A percentile compares a stretch with the other conserved stretches of the same genome.
These are phyloP conservation scores for Aspergillus cavernicola DNA, from an alignment of 495 filamentous ascomycete genomes.

Conservation along the genomic window DNA sequence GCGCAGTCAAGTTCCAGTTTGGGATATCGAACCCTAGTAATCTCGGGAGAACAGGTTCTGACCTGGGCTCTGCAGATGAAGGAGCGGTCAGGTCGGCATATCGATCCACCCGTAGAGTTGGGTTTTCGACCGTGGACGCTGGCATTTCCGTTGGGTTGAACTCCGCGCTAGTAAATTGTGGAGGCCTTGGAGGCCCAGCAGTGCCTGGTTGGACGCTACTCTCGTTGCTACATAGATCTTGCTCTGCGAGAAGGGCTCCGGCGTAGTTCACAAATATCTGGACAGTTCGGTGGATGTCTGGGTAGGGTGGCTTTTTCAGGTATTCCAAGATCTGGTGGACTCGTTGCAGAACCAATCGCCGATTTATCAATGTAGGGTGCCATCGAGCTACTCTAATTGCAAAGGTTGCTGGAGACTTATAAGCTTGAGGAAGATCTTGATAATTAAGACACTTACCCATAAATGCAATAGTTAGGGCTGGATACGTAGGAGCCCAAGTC, in stretches of 20 bases:
- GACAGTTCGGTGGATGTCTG: conserved; percentile 42
- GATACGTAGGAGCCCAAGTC: conserved; percentile 40
- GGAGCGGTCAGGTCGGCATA: conserved; percentile 4
- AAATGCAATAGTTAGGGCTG: conserved; percentile 40
- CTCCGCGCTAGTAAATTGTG: conserved; percentile 14
- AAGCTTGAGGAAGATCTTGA: not conserved
- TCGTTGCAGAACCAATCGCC: conserved; percentile 32
- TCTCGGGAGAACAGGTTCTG: conserved; percentile 29
- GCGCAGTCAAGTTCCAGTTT: conserved; percentile 41
- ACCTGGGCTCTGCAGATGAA: conserved; percentile 23
- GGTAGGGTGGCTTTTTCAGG: conserved; percentile 40
- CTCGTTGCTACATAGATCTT: conserved; percentile 8
- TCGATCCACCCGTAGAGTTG: not conserved
- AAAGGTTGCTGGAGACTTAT: conserved; percentile 33
- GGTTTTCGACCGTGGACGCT: not conserved
- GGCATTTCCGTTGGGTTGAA: conserved; percentile 3
- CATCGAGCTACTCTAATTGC: conserved; percentile 39
- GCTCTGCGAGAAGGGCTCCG: conserved; percentile 35
- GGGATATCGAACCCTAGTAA: conserved; percentile 38
- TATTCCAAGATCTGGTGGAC: conserved; percentile 38
- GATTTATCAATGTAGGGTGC: conserved; percentile 38
- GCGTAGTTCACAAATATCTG: conserved; percentile 44
- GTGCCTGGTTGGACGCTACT: not conserved
- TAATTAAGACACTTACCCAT: conserved; percentile 31
- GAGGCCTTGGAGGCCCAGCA: conserved; percentile 11